Evolutionary conservation across 495 filamentous ascomycete species (phyloP).

Genomic region (Neurospora sp.): DNA sequence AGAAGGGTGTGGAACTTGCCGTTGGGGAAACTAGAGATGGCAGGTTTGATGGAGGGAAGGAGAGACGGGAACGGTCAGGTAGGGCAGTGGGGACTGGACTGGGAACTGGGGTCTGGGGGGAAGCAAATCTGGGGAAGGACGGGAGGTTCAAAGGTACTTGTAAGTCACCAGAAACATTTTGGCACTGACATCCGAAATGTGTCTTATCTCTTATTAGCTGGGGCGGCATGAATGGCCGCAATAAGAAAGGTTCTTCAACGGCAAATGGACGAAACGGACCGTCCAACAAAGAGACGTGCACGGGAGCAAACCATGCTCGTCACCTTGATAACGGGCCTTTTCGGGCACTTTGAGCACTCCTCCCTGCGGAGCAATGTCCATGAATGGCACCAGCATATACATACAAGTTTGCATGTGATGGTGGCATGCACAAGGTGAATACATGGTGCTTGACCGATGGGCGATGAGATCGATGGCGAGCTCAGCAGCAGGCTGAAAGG

Average conservation of each 20-base stretch:
- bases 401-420: not conserved
- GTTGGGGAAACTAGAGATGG: not conserved
- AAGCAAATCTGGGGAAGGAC: not conserved
- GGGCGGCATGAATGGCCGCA: not conserved
- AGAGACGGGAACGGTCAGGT: not conserved
- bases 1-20: not conserved
- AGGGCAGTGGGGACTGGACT: not conserved
- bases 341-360: not conserved
- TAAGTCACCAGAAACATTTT: not conserved
- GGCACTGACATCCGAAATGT: not conserved
- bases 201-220: not conserved
- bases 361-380: not conserved
- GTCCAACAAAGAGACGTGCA: not conserved
- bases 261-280: not conserved
- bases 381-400: not conserved
- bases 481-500: not conserved
- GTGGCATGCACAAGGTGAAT: not conserved
- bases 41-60: not conserved
- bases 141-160: not conserved
- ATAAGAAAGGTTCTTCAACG: not conserved
- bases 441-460: not conserved
- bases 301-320: not conserved
- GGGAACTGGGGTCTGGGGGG: not conserved
- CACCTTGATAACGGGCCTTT: not conserved
- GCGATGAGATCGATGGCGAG: not conserved